Evolutionary conservation across 176 grass and related monocot species (phyloP).

Genomic region (Aegilops speltoides): DNA sequence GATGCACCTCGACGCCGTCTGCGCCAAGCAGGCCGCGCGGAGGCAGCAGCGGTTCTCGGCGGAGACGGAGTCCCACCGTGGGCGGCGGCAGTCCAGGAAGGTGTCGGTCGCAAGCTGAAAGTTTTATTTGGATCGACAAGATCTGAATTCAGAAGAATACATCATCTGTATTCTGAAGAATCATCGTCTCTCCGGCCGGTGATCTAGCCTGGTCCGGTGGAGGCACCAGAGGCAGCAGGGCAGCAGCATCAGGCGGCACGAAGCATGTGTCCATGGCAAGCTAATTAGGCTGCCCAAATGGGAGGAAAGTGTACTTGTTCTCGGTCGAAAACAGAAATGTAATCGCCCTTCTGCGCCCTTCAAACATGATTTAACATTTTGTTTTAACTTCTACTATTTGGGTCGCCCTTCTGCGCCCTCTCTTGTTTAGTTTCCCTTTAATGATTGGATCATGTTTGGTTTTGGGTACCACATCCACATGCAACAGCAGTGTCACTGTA

Average conservation of each 20-base stretch:
- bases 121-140: background rate
- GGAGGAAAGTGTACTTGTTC: background rate
- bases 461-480: background rate
- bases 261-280: background rate
- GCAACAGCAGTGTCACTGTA: background rate
- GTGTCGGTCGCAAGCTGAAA: constrained; percentile 31
- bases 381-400: background rate
- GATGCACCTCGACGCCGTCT: constrained; percentile 52
- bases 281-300: background rate
- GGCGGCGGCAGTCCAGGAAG: constrained; percentile 8
- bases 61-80: background rate
- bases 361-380: background rate
- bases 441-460: background rate
- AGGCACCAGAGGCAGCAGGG: background rate
- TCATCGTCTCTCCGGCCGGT: background rate
- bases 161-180: background rate
- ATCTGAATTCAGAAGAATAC: background rate
- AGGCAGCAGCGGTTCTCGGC: background rate
- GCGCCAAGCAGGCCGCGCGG: background rate
- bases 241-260: background rate
- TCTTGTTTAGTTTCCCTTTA: background rate
- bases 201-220: no score
- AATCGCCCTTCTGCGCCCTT: no score
- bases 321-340: background rate
- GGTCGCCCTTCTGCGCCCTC: background rate